These are phyloP conservation scores for Leccinum obscurum DNA, from an alignment of 768 basidiomycete genomes.

Conservation along the genomic window DNA sequence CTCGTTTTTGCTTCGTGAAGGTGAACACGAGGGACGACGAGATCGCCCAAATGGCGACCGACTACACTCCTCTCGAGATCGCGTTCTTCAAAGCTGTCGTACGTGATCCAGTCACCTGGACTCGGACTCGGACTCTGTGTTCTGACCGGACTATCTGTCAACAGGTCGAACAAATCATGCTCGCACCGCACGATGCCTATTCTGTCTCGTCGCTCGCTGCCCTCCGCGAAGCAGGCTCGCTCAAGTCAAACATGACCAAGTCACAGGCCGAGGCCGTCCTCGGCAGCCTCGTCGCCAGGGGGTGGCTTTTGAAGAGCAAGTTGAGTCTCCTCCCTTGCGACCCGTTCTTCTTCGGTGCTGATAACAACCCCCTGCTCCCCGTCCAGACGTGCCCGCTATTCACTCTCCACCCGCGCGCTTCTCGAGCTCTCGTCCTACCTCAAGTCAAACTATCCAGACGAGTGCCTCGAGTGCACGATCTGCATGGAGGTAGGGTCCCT, in stretches of 20 bases:
- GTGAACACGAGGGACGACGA: constrained; percentile 81
- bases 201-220: constrained; percentile 79
- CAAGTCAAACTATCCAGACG: constrained; percentile 68
- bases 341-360: background rate
- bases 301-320: constrained; percentile 78
- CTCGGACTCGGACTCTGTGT: background rate
- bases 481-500: constrained; percentile 59
- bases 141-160: background rate
- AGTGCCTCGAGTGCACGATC: constrained; percentile 68
- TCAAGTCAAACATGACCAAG: constrained; percentile 69
- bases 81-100: constrained; percentile 84
- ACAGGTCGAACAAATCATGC: constrained; percentile 87
- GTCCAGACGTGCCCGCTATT: constrained; percentile 64
- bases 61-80: constrained; percentile 78
- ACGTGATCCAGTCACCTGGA: constrained; percentile 26
- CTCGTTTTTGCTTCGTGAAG: constrained; percentile 36
- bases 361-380: background rate
- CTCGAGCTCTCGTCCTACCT: constrained; percentile 76
- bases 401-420: constrained; percentile 71
- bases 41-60: constrained; percentile 81
- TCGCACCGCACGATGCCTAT: constrained; percentile 71
- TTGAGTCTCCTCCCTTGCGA: constrained; percentile 33
- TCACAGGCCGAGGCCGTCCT: constrained; percentile 72
- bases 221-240: constrained; percentile 61
- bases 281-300: constrained; percentile 79